A percentile compares a stretch with the other conserved stretches of the same genome.
Evolutionary conservation across 2,329 filamentous ascomycete genomes (phyloP).

Genomic region (Epichloe uncinata): DNA sequence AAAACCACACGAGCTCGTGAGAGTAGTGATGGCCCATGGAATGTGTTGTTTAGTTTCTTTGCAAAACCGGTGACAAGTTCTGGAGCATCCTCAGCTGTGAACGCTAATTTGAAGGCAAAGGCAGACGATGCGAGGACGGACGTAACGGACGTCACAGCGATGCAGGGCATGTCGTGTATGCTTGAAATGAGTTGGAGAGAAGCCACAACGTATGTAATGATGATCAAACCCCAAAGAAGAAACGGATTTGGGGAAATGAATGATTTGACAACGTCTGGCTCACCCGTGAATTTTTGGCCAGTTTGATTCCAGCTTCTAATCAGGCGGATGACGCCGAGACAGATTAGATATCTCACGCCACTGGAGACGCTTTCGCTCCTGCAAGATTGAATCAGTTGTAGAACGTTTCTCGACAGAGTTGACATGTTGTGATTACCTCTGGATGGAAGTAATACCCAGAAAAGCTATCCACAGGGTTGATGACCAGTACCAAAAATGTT

Average conservation of each 20-base stretch:
- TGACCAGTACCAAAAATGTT: slow-evolving; percentile 97
- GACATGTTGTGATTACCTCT: slow-evolving; percentile 18
- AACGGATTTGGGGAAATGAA: slow-evolving; percentile 51
- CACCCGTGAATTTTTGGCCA: slow-evolving; percentile 89
- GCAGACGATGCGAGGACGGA: slow-evolving; percentile 37
- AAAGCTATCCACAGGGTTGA: slow-evolving; percentile 55
- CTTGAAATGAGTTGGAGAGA: slow-evolving; percentile 30
- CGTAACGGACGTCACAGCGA: slow-evolving; percentile 26
- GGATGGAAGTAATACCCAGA: slow-evolving; percentile 34
- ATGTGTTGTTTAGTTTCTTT: slow-evolving; percentile 24
- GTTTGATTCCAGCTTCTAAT: slow-evolving; percentile 87
- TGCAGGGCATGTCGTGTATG: slow-evolving; percentile 28
- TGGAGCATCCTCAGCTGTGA: slow-evolving; percentile 76
- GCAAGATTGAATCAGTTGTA: not conserved
- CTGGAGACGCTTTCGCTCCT: slow-evolving; percentile 17
- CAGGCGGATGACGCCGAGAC: slow-evolving; percentile 52
- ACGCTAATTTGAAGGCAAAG: slow-evolving; percentile 78
- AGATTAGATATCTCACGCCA: slow-evolving; percentile 23
- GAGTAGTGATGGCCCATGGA: slow-evolving; percentile 32
- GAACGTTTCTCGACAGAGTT: not conserved
- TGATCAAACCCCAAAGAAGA: slow-evolving; percentile 62
- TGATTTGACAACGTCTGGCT: slow-evolving; percentile 66
- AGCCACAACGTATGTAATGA: slow-evolving; percentile 53
- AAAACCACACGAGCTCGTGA: slow-evolving; percentile 35
- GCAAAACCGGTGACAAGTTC: slow-evolving; percentile 52